Base-by-base conservation (phyloP, 352 stramenopile genomes). In the Phytophthora agathidicida region DNA sequence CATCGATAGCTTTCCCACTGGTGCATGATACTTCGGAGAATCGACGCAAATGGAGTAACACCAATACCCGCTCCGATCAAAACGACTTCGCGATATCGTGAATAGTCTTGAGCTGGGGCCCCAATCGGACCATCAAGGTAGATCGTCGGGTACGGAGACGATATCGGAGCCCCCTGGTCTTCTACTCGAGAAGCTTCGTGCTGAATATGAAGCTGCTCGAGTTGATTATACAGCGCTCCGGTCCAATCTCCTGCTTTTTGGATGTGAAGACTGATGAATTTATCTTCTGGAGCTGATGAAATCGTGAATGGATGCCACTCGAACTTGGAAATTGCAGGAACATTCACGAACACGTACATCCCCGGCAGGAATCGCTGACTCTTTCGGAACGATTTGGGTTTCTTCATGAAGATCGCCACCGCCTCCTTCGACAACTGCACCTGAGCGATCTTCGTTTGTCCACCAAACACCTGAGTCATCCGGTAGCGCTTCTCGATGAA, bases 301-400 rank as follows among this genome's bases (percentile, higher is more conserved):
- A 97, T 83, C 26, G 83, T 96, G 62, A 96, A 97, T 26, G 89
- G 88, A 72, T 96, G 89, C 88, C 88, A 96, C 68, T 96, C 78
- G 26, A 80, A 79, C 33, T 75, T 60, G 7, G 84, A 92, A 57
- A 97, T 77, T 14, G 72, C 41, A 1, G 88, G 86, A 11, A 97
- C 70, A 41, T 96, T 91, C 14, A 97, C 38, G 50, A 86, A 96
- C 26, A 89, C 74, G 60, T 96, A 97, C 82, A 91, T 89, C 3
- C 82, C 80, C 3, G 82, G 77, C 32, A 77, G 53, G 59, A 85
- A 89, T 5, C 78, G 60, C 31, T 79, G 73, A 6, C 58, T 48
- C 38, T 80, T 85, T 32, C 52, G 54, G 36, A 90, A 90, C 3
- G 59, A 64, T 17, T 55, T 70, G 0, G 83, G 78, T 31, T 89